These are phyloP conservation scores for Bruguiera gymnorhiza DNA, from an alignment of 345 rosid species.

Conservation along the genomic window DNA sequence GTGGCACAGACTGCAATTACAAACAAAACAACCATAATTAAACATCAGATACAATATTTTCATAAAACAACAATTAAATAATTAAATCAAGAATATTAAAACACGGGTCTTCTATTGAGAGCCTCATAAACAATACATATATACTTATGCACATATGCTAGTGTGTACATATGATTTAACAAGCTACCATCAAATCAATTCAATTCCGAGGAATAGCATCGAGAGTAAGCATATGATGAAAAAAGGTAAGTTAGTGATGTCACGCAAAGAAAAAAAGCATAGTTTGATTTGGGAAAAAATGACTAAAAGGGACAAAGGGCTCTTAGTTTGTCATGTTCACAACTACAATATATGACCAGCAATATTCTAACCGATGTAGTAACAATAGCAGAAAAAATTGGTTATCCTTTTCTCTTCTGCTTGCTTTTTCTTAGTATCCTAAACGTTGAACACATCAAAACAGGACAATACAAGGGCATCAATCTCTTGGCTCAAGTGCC, in stretches of 20 bases:
- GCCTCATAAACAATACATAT: neutral
- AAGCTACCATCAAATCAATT: too few relatives aligned
- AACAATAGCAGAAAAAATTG: neutral
- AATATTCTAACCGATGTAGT: neutral
- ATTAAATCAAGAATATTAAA: neutral
- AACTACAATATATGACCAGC: neutral
- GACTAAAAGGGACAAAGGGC: neutral
- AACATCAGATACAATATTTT: neutral
- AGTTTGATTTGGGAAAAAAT: neutral
- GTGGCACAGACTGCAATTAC: slow-evolving; percentile 80
- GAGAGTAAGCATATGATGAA: slow-evolving; percentile 6
- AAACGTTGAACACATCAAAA: slow-evolving; percentile 10
- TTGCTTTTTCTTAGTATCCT: slow-evolving; percentile 15
- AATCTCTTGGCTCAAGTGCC: too few relatives aligned
- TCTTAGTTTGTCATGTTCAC: neutral
- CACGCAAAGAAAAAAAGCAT: slow-evolving; percentile 16
- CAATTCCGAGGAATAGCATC: neutral
- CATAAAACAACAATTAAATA: neutral
- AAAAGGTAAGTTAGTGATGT: slow-evolving; percentile 2
- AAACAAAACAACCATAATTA: neutral
- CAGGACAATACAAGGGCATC: neutral
- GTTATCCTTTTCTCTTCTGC: neutral
- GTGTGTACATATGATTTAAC: too few relatives aligned
- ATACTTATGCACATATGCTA: too few relatives aligned
- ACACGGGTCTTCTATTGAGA: neutral